Percentiles rank a stretch among this genome's conserved stretches.
These are phyloP conservation scores for Aspergillus pseudotamarii DNA, from an alignment of 2,329 filamentous ascomycete genomes.

Conservation along the genomic window DNA sequence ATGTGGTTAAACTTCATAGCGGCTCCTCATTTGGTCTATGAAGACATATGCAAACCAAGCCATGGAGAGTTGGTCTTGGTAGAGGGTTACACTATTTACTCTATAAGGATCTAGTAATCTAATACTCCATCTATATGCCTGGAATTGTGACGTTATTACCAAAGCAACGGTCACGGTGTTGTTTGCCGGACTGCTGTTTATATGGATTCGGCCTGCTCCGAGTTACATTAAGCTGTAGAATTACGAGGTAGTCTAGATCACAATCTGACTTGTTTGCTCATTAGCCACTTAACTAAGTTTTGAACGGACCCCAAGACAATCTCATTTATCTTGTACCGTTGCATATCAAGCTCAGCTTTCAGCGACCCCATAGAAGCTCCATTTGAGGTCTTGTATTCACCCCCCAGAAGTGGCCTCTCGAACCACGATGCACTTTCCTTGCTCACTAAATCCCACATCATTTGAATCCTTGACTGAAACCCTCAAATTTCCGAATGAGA, in stretches of 20 bases:
- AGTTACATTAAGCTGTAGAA: not conserved
- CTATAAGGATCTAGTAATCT: not conserved
- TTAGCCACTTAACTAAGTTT: not conserved
- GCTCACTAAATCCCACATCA: not conserved
- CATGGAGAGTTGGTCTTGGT: not conserved
- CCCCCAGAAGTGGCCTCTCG: not conserved
- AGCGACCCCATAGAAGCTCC: not conserved
- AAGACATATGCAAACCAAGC: not conserved
- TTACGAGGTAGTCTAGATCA: not conserved
- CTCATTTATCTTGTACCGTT: not conserved
- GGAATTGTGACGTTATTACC: too few species aligned
- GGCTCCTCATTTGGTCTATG: not conserved
- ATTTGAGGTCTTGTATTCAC: not conserved
- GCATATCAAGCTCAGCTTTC: not conserved
- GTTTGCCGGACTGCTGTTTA: too few species aligned
- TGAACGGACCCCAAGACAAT: not conserved
- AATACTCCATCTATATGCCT: not conserved
- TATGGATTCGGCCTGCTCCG: not conserved
- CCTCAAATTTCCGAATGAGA: not conserved
- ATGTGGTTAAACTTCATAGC: too few species aligned
- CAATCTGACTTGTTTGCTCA: not conserved
- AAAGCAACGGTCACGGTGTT: too few species aligned
- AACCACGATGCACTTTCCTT: not conserved
- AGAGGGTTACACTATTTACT: not conserved
- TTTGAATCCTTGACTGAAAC: not conserved